These are phyloP conservation scores for Lepidium didymum DNA, from an alignment of 345 rosid genomes.

Conservation along the genomic window DNA sequence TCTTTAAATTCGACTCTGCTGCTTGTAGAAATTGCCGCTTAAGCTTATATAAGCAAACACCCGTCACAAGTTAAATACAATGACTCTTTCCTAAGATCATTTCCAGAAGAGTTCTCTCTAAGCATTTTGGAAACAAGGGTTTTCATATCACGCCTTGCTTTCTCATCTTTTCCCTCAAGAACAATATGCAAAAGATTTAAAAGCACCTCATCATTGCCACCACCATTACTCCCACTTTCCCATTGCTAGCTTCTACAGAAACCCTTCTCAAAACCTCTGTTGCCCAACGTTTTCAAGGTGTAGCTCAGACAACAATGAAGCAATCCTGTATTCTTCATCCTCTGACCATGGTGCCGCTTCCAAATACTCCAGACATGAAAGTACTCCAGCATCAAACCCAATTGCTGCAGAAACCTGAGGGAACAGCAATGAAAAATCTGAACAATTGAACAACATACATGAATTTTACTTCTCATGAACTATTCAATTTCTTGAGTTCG, in stretches of 20 bases:
- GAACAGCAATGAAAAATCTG: slow-evolving; percentile 5
- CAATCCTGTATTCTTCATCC: slow-evolving; percentile 93
- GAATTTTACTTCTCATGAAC: neutral
- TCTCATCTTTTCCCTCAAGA: slow-evolving; percentile 95
- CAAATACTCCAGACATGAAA: slow-evolving; percentile 89
- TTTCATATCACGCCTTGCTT: slow-evolving; percentile 98
- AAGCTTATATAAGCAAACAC: slow-evolving; percentile 76
- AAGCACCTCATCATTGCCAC: slow-evolving; percentile 58
- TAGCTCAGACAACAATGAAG: slow-evolving; percentile 73
- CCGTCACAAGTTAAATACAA: slow-evolving; percentile 76
- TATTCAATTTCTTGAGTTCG: neutral
- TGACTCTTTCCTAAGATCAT: slow-evolving; percentile 80
- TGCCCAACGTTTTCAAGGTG: slow-evolving; percentile 90
- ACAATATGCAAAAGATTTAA: slow-evolving; percentile 82
- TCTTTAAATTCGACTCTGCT: slow-evolving; percentile 44
- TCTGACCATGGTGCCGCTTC: slow-evolving; percentile 99
- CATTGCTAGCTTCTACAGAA: slow-evolving; percentile 51
- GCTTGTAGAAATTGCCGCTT: slow-evolving; percentile 54
- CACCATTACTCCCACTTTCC: slow-evolving; percentile 42
- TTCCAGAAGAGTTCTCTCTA: slow-evolving; percentile 83
- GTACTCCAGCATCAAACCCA: slow-evolving; percentile 93
- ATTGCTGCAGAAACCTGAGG: slow-evolving; percentile 90
- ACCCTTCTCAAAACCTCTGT: slow-evolving; percentile 93
- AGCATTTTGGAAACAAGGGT: slow-evolving; percentile 91
- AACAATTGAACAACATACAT: neutral